Base-by-base conservation (phyloP, 495 filamentous ascomycete genomes). In the Entonaema liquescens region DNA sequence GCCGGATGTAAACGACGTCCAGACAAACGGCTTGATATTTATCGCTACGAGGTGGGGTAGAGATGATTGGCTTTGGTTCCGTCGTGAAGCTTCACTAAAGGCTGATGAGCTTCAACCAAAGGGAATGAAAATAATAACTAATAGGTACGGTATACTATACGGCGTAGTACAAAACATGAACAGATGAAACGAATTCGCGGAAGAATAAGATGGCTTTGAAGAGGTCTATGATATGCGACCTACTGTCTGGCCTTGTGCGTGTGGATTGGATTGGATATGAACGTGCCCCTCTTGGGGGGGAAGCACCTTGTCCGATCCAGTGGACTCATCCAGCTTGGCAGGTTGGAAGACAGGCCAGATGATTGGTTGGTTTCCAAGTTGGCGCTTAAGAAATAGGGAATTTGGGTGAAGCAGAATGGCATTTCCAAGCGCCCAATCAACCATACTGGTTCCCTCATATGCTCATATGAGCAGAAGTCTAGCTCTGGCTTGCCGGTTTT, bases 161-260 rank as follows among this genome's bases (percentile, higher is more conserved):
- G 53, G 53, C 17, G 54, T 47, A 33, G 58, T 60, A 68, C 63
- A 63, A 38, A 53, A 54, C 15, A 64, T 50, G 47, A 61, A 19
- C 60, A 55, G 42, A 55, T 65, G 66, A 73, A 73, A 70, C 70
- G 36, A 70, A 49, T 58, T 66, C 53, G 42, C 56, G 58, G 59
- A 59, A 59, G 44, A 53, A 62, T 38, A 61, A 61, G 61, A 72
- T 65, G 65, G 59, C 65, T 63, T 68, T 56, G 59, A 58, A 59
- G 60, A 71, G 62, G 68, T 64, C 69, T 63, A 57, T 68, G 72
- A 71, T 71, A 71, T 74, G 72, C 72, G 72, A 62, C 71, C 71
- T 64, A 49, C 60, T 56, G 47, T 53, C 61, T 61, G 55, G 50
- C 70, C 57, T 56, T 65, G 50, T 59, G n/a, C n/a, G n/a, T n/a